phyloP scores from a whole-genome alignment of 306 rosid species.

The Vicia villosa region DNA sequence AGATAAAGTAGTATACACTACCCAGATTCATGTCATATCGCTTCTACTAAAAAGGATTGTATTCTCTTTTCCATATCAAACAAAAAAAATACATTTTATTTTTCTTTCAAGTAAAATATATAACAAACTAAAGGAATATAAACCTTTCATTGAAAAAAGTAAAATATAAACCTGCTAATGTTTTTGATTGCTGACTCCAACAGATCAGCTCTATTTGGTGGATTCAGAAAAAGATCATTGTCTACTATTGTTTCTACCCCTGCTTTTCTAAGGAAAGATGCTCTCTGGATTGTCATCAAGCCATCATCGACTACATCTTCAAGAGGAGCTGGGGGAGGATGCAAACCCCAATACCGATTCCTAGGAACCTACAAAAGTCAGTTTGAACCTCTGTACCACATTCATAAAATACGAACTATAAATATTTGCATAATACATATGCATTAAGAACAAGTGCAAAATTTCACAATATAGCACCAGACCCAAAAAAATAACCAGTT shows the following conservation, averaged over 20 bases:
- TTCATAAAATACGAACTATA: conserved; percentile 45
- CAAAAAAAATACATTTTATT: not conserved
- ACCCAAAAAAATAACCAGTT: conserved; percentile 23
- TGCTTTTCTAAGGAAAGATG: conserved; percentile 88
- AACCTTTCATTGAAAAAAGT: conserved; percentile 49
- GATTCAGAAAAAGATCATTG: conserved; percentile 68
- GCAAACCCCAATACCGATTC: conserved; percentile 98
- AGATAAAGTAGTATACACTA: not conserved
- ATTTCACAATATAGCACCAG: conserved; percentile 33
- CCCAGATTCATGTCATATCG: not conserved
- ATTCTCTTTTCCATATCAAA: conserved; percentile 6
- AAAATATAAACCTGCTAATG: conserved; percentile 70
- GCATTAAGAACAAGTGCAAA: conserved; percentile 28
- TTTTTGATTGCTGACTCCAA: conserved; percentile 91
- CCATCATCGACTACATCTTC: conserved; percentile 98
- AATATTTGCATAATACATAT: conserved; percentile 38
- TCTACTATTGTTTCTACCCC: conserved; percentile 89
- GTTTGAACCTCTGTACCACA: conserved; percentile 49
- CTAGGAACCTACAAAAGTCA: conserved; percentile 84
- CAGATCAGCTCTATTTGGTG: conserved; percentile 79
- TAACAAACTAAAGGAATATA: conserved; percentile 28
- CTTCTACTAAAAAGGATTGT: conserved; percentile 6
- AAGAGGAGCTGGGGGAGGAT: conserved; percentile 98
- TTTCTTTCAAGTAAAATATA: conserved; percentile 10
- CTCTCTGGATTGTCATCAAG: conserved; percentile 87